Percentiles rank a stretch among this genome's conserved stretches.
Evolutionary conservation across 108 stramenopile genomes (phyloP).

Genomic region (Nitzschia sp.): DNA sequence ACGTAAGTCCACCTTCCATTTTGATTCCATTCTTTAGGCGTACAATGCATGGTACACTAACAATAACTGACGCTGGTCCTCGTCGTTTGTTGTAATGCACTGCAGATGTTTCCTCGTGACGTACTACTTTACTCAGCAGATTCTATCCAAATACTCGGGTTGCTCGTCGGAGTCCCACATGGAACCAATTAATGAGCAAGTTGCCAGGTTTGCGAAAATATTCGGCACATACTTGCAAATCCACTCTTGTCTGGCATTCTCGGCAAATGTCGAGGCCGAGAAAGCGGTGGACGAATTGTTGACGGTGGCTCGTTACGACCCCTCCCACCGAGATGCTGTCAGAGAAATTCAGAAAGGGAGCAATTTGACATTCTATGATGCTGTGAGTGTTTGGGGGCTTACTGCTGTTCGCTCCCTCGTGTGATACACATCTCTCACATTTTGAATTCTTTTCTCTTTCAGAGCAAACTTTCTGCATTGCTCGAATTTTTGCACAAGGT

Average conservation of each 20-base stretch:
- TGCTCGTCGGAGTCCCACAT: background rate
- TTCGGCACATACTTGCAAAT: conserved; percentile 83
- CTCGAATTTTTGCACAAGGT: conserved; percentile 46
- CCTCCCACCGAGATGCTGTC: conserved; percentile 65
- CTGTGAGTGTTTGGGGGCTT: conserved; percentile 38
- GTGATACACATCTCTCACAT: no score
- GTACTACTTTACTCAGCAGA: conserved; percentile 72
- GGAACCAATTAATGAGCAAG: conserved; percentile 33
- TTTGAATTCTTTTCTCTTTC: background rate
- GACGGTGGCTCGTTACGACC: conserved; percentile 63
- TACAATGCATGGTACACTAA: no score
- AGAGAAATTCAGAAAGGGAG: conserved; percentile 51
- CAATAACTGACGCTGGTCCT: background rate
- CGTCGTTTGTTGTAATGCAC: background rate
- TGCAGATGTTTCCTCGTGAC: conserved; percentile 78
- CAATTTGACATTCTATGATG: conserved; percentile 67
- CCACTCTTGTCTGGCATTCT: conserved; percentile 56
- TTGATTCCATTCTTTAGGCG: no score
- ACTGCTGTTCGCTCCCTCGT: background rate
- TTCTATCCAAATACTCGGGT: conserved; percentile 19
- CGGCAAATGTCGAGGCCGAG: conserved; percentile 51
- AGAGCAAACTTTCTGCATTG: conserved; percentile 74
- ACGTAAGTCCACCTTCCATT: conserved; percentile 57
- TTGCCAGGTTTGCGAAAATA: conserved; percentile 43
- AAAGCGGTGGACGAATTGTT: conserved; percentile 50